phyloP scores from a whole-genome alignment of 768 basidiomycete genomes.

The Mycena olivaceomarginata region DNA sequence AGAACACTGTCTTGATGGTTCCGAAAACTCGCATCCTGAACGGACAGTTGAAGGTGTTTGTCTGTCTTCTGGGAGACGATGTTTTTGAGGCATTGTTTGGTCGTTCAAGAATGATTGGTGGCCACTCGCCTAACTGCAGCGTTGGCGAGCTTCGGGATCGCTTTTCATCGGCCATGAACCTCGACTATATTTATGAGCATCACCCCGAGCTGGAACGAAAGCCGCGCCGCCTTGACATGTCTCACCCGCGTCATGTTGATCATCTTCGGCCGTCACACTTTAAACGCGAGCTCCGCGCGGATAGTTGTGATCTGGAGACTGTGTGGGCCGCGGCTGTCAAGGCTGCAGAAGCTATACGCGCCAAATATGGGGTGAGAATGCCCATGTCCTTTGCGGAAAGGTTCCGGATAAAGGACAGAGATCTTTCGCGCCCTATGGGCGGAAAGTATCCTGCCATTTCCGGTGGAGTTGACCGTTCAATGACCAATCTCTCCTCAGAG shows the following conservation, averaged over 20 bases:
- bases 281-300: conserved; percentile 44
- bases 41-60: conserved; percentile 32
- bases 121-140: conserved; percentile 11
- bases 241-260: conserved; percentile 46
- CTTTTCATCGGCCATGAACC: conserved; percentile 44
- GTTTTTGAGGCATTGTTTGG: conserved; percentile 54
- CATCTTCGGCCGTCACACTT: conserved; percentile 51
- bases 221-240: conserved; percentile 47
- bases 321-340: conserved; percentile 31
- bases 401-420: conserved; percentile 13
- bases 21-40: conserved; percentile 51
- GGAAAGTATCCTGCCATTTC: conserved; percentile 54
- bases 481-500: background rate
- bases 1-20: conserved; percentile 42
- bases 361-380: background rate
- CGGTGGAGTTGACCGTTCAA: conserved; percentile 45
- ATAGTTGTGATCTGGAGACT: conserved; percentile 38
- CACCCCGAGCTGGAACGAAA: conserved; percentile 46
- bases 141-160: conserved; percentile 30
- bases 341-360: conserved; percentile 13
- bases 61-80: conserved; percentile 52
- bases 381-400: conserved; percentile 9
- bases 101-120: conserved; percentile 34
- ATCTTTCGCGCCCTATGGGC: conserved; percentile 49
- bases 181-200: conserved; percentile 43